Base-by-base conservation (phyloP, 2,329 filamentous ascomycete species). In the Cryphonectria japonica region DNA sequence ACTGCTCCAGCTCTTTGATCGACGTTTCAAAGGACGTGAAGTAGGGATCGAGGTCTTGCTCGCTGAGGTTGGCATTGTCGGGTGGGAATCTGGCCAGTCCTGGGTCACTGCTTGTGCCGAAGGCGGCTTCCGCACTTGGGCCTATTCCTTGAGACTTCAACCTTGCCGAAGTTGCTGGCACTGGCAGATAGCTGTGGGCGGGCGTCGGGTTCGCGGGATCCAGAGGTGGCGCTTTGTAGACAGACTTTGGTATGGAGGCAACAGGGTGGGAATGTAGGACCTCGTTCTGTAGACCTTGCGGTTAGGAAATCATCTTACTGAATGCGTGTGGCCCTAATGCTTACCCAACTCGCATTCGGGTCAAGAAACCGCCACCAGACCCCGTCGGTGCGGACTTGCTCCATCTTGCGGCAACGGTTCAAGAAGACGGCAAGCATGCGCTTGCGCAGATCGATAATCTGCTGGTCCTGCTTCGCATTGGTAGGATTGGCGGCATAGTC, bases 321-420 rank as follows among this genome's bases (percentile, higher is more conserved):
- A 1, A 19, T 14, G 9, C 13, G 13, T n/a, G 9, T 9, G 50
- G 43, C n/a, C 14, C 52, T 6, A 26, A n/a, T 75, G 83, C 60
- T 50, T 89, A 97, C 94, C 96, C 96, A 99, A 88, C 96, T 98
- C 34, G 95, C 95, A 79, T 99, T 98, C 14, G 97, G 96, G 79
- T 99, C 96, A 46, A 99, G 86, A 78, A 99, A 99, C 75, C 94
- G 92, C 95, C 95, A 98, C 90, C 95, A 97, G 37, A 99, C 95
- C 2, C 95, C 95, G 78, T 99, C 96, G 72, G 94, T 93, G 68
- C 94, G 88, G 39, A 99, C 91, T 71, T 95, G 91, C 76, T 95
- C 93, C 95, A 98, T 98, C 73, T 90, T 89, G 74, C 95, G 89
- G 81, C 96, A 99, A 65, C 96, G 88, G 78, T 99, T 99, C 66